phyloP scores from a whole-genome alignment of 2,329 filamentous ascomycete species.

The Pestalotiopsis sp. region DNA sequence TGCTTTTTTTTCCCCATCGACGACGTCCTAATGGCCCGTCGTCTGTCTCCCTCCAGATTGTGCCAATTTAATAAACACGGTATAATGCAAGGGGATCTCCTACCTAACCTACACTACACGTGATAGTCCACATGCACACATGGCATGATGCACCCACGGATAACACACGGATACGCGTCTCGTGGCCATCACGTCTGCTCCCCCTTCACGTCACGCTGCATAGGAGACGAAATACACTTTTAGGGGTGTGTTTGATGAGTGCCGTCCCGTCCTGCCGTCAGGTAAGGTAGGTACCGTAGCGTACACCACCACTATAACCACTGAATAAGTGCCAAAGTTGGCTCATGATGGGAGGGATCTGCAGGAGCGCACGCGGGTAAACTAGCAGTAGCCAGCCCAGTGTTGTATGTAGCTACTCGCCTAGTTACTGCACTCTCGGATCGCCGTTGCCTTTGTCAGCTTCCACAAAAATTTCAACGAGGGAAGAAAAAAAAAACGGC shows the following conservation, averaged over 20 bases:
- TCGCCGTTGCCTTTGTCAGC: background rate
- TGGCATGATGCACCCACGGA: too few relatives aligned
- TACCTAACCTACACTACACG: too few relatives aligned
- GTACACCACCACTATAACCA: too few relatives aligned
- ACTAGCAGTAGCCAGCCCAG: background rate
- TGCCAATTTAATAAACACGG: too few relatives aligned
- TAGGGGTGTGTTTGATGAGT: background rate
- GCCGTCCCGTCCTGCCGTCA: background rate
- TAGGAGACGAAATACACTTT: background rate
- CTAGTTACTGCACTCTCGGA: background rate
- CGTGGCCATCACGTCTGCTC: background rate
- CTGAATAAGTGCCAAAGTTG: too few relatives aligned
- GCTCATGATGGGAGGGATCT: background rate
- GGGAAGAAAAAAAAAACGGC: background rate
- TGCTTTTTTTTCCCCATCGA: background rate
- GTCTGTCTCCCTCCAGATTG: too few relatives aligned
- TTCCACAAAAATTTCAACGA: background rate
- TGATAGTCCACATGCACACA: too few relatives aligned
- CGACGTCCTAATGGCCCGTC: background rate
- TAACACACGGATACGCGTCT: too few relatives aligned
- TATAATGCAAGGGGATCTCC: too few relatives aligned
- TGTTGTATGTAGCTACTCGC: too few relatives aligned
- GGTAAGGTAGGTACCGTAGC: too few relatives aligned
- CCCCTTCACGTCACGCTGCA: background rate
- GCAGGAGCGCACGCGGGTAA: slow-evolving; percentile 3